Evolutionary conservation across 75 land plant species (phyloP).

Genomic region (Pinus albicaulis): DNA sequence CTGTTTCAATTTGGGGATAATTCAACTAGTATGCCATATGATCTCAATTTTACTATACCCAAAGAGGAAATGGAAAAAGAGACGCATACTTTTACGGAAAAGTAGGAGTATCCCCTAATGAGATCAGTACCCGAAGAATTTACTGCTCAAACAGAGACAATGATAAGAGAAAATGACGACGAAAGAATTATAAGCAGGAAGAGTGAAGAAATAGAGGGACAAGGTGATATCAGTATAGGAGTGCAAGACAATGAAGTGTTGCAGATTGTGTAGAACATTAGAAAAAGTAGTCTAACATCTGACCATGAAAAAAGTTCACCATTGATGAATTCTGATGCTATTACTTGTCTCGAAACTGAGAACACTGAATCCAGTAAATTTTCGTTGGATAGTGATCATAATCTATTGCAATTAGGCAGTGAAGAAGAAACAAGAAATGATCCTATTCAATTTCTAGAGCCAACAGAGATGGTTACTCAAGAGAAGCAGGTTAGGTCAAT

Average conservation of each 20-base stretch:
- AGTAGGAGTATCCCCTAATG: neutral
- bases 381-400: neutral
- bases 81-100: neutral
- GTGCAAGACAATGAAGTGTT: neutral
- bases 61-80: neutral
- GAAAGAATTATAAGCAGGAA: neutral
- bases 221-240: neutral
- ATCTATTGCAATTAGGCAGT: neutral
- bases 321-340: neutral
- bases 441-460: neutral
- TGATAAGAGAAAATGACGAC: neutral
- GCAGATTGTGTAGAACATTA: neutral
- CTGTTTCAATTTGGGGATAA: neutral
- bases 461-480: neutral
- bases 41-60: conserved; percentile 6
- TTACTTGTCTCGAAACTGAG: neutral
- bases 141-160: neutral
- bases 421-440: neutral
- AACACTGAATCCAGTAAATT: neutral
- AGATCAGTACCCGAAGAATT: neutral
- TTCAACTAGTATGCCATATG: neutral
- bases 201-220: neutral
- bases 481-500: neutral
- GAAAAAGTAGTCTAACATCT: neutral
- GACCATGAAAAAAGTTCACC: neutral